Evolutionary conservation across 176 grass and related monocot species (phyloP).

Genomic region (Oryza australiensis): DNA sequence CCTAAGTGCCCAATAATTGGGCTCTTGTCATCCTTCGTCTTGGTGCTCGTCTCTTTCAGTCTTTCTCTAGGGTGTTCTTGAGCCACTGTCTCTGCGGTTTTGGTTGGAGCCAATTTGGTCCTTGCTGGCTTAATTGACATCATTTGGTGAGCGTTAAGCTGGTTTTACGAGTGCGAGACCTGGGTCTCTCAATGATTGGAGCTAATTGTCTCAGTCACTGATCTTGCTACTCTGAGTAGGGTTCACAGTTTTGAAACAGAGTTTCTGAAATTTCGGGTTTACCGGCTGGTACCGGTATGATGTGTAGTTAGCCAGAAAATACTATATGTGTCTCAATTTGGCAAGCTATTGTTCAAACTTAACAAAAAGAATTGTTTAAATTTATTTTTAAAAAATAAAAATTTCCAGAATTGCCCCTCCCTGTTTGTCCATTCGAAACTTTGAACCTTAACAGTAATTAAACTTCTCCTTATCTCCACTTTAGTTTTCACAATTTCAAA

Average conservation of each 20-base stretch:
- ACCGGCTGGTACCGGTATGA: too few species aligned
- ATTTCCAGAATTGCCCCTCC: too few species aligned
- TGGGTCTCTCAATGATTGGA: neutral
- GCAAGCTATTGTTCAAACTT: neutral
- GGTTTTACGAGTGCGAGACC: neutral
- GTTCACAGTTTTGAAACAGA: too few species aligned
- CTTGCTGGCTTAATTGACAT: neutral
- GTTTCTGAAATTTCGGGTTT: neutral
- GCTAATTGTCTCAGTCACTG: neutral
- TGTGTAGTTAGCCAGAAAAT: too few species aligned
- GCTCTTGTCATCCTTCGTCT: neutral
- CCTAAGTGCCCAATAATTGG: neutral
- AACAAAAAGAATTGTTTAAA: neutral
- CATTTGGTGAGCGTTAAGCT: neutral
- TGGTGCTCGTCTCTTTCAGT: constrained; percentile 4
- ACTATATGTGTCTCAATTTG: neutral
- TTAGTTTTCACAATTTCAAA: neutral
- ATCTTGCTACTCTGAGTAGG: neutral
- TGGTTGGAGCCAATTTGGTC: neutral
- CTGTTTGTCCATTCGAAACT: too few species aligned
- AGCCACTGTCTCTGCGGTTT: neutral
- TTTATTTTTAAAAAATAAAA: neutral
- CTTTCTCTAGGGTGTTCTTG: neutral
- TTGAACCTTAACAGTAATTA: too few species aligned
- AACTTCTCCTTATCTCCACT: neutral